Base-by-base conservation (phyloP, 768 basidiomycete species). In the Xerocomellus amylosporus region DNA sequence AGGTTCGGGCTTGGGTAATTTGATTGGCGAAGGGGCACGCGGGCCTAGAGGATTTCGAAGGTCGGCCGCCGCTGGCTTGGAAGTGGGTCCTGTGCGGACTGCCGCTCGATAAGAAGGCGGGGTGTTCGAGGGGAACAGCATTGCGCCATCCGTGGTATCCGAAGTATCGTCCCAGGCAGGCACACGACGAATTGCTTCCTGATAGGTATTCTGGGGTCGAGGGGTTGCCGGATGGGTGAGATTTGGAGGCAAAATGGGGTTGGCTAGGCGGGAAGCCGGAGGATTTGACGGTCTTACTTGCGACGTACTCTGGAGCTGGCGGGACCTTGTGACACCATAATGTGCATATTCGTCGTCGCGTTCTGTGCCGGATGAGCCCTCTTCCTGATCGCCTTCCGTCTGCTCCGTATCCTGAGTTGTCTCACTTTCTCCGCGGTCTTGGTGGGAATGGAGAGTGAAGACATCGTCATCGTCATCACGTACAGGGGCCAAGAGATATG, bases 91-190 rank as follows among this genome's bases (percentile, higher is more conserved):
- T 45, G 68, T 64, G 44, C 72, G 72, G 20, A 73, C 65, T 33
- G 74, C 74, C 26, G 78, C 73, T 47, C 74, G 73, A 65, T 84
- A 81, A 30, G 81, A 79, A 30, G 80, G 81, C 4, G 78, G 77
- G 17, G 71, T 75, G 50, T 73, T 77, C 14, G 80, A 71, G 52
- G 70, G 69, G 3, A 73, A 67, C 10, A 62, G 49, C 50, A 57
- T 60, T 26, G 65, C 54, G 13, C 67, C 73, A 34, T 69, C 71
- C 20, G 72, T 74, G 34, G 61, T 73, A 31, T 77, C 76, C 24
- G 72, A 70, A 34, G 66, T 64, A 51, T 71, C 71, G 28, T 73
- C 76, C 75, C 75, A 78, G 14, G 54, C 17, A 30, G 51, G 58
- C 8, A 60, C 49, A 24, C 45, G 59, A 31, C 56, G 59, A 53